phyloP scores from a whole-genome alignment of 805 yeast genomes.

The Priceomyces carsonii region DNA sequence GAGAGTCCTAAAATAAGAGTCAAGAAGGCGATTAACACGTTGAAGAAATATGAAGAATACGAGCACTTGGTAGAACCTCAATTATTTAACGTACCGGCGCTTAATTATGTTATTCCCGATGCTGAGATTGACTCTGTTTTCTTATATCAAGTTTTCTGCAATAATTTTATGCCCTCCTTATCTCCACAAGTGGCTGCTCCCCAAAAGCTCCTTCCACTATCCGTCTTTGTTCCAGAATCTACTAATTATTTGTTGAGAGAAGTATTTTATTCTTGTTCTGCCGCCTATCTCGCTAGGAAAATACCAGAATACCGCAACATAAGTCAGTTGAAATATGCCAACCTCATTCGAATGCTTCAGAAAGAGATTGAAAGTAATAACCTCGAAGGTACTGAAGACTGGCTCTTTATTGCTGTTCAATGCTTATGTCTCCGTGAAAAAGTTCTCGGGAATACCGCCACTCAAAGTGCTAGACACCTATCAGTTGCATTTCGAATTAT shows the following conservation, averaged over 20 bases:
- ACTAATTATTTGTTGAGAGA: background rate
- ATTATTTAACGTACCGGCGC: too few species aligned
- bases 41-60: too few species aligned
- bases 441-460: constrained; percentile 22
- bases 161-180: constrained; percentile 1
- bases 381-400: constrained; percentile 30
- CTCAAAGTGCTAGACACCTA: constrained; percentile 31
- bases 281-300: background rate
- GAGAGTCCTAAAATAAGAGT: too few species aligned
- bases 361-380: background rate
- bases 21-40: too few species aligned
- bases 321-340: background rate
- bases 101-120: background rate
- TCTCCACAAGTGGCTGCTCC: constrained; percentile 4
- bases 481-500: constrained; percentile 37
- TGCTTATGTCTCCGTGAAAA: constrained; percentile 40
- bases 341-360: background rate
- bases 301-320: background rate
- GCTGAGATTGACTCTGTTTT: background rate
- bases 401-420: constrained; percentile 42
- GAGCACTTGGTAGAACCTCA: too few species aligned
- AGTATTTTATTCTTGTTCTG: background rate
- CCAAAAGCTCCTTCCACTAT: constrained; percentile 1
- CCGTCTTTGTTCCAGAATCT: constrained; percentile 1
- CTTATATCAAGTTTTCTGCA: background rate